phyloP scores from a whole-genome alignment of 2,329 filamentous ascomycete species.

The Colletotrichum lentis region DNA sequence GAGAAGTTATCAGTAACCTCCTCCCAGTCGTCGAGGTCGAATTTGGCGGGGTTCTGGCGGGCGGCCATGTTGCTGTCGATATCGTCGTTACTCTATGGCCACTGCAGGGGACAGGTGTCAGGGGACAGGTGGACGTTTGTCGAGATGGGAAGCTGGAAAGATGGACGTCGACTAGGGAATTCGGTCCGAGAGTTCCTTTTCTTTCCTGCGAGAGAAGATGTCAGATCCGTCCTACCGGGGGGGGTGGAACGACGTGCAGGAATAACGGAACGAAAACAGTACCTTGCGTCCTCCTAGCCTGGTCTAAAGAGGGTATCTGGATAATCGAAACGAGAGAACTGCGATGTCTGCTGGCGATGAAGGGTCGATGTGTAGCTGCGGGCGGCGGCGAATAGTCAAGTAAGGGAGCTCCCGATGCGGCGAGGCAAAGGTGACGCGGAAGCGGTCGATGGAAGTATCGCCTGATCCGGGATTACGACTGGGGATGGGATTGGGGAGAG shows the following conservation, averaged over 20 bases:
- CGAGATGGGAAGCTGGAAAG: background rate
- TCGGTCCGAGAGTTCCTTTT: no score
- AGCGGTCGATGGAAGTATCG: background rate
- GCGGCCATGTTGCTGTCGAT: conserved; percentile 6
- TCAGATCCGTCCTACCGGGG: background rate
- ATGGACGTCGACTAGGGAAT: background rate
- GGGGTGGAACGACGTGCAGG: no score
- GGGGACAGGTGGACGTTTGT: background rate
- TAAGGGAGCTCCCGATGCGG: conserved; percentile 1
- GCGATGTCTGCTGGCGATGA: background rate
- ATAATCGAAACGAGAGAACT: background rate
- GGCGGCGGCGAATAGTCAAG: no score
- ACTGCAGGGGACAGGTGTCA: background rate
- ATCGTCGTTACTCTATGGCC: no score
- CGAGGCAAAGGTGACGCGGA: conserved; percentile 5
- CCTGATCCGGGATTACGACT: background rate
- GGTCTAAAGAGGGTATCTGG: background rate
- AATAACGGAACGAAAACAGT: background rate
- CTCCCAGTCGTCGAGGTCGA: conserved; percentile 42
- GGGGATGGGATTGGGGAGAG: background rate
- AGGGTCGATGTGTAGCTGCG: background rate
- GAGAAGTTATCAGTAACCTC: conserved; percentile 42
- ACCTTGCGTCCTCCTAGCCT: background rate
- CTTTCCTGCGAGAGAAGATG: background rate
- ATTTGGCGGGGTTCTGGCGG: background rate